A percentile compares a stretch with the other conserved stretches of the same genome.
Evolutionary conservation across 2,329 filamentous ascomycete species (phyloP).

Genomic region (Lecanicillium sp.): DNA sequence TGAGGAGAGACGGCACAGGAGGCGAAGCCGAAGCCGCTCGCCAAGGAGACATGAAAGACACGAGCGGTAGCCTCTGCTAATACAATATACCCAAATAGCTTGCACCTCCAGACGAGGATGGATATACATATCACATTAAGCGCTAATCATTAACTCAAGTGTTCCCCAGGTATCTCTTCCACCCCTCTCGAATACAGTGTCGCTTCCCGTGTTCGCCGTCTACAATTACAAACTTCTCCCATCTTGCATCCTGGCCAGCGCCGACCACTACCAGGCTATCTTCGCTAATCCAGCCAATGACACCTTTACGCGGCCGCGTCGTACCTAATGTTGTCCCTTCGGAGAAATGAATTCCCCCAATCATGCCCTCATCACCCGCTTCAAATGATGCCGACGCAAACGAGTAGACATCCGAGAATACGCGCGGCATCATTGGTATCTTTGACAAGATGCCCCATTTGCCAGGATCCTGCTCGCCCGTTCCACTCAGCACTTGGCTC

Average conservation of each 20-base stretch:
- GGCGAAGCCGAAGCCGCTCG: constrained; percentile 35
- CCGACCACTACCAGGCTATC: constrained; percentile 67
- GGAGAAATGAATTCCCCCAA: constrained; percentile 33
- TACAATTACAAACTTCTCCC: constrained; percentile 78
- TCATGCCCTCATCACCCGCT: constrained; percentile 62
- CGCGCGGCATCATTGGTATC: constrained; percentile 73
- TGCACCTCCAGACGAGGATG: neutral
- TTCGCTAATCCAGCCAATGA: constrained; percentile 78
- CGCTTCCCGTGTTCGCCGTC: constrained; percentile 60
- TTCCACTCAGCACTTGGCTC: constrained; percentile 20
- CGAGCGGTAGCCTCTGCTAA: constrained; percentile 5
- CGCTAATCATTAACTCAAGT: constrained; percentile 16
- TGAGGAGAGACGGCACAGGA: constrained; percentile 14
- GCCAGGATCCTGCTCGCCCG: constrained; percentile 42
- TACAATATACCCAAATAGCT: neutral
- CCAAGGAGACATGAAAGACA: constrained; percentile 23
- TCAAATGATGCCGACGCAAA: constrained; percentile 76
- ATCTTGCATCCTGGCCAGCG: constrained; percentile 70
- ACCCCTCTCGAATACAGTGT: constrained; percentile 62
- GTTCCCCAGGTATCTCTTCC: constrained; percentile 65
- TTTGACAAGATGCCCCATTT: constrained; percentile 84
- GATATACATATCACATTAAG: neutral
- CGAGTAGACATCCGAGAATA: constrained; percentile 86
- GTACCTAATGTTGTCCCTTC: constrained; percentile 40
- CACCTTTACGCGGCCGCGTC: constrained; percentile 63